Evolutionary conservation across 2,329 filamentous ascomycete genomes (phyloP).

Genomic region (Cryphonectria radicalis): DNA sequence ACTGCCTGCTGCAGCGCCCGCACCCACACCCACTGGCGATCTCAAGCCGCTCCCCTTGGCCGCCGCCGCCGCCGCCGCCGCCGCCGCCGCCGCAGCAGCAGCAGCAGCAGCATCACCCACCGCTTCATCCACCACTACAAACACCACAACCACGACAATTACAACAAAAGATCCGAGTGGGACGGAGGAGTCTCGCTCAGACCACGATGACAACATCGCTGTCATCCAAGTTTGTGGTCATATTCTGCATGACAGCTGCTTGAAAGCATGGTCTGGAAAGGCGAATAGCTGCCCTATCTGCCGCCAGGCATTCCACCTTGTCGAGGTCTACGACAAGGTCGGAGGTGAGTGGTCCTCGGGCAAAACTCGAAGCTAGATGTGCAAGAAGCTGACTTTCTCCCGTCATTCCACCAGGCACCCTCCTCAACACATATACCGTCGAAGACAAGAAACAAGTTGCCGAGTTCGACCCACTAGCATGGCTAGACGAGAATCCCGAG

Average conservation of each 20-base stretch:
- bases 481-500: slow-evolving; percentile 73
- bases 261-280: slow-evolving; percentile 93
- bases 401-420: slow-evolving; percentile 50
- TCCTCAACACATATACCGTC: slow-evolving; percentile 65
- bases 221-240: slow-evolving; percentile 80
- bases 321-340: slow-evolving; percentile 79
- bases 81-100: no score
- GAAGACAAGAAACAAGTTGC: slow-evolving; percentile 87
- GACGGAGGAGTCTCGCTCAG: slow-evolving; percentile 29
- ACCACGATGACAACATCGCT: slow-evolving; percentile 54
- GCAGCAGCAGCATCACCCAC: slow-evolving; percentile 29
- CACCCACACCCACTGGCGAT: slow-evolving; percentile 21
- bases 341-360: slow-evolving; percentile 67
- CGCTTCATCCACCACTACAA: slow-evolving; percentile 36
- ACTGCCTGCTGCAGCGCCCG: slow-evolving; percentile 23
- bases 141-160: slow-evolving; percentile 31
- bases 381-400: slow-evolving; percentile 32
- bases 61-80: slow-evolving; percentile 25
- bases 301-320: slow-evolving; percentile 85
- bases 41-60: slow-evolving; percentile 25
- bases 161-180: slow-evolving; percentile 33
- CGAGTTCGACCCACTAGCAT: slow-evolving; percentile 80
- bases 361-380: neutral
- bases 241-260: slow-evolving; percentile 87
- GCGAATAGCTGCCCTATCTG: slow-evolving; percentile 99